Evolutionary conservation across 768 basidiomycete species (phyloP), one percentile per base, ranked within the genome.

Genomic region (Macrocybe gigantea): DNA sequence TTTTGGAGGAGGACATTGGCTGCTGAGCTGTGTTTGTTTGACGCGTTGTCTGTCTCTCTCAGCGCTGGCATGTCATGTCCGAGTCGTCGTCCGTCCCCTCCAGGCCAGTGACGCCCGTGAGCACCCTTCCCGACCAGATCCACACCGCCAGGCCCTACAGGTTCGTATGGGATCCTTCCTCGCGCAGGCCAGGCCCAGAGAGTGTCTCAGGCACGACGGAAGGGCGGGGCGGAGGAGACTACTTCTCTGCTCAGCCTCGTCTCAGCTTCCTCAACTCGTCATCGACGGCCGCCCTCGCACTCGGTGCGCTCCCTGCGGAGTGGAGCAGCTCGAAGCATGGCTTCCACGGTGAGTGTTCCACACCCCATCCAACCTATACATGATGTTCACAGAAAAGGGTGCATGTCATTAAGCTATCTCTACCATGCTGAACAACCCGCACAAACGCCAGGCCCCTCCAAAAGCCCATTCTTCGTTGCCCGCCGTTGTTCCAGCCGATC

Each of bases 341-440:
- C 6, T 94, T 95, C 69, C 88, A 95, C 62, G 92, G 92, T 89
- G 62, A 48, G 79, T 65, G 30, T 44, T 12, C 43, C 43, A 11
- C 7, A 29, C 22, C 37, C 36, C 40, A 33, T 15, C 40, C 22
- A 30, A 22, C 13, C 37, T 22, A 49, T 44, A 29, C 51, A 11
- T 41, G 7, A 36, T 12, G 15, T 38, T 40, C 8, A 53, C 39
- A 44, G 33, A 33, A 49, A 22, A 46, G 50, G 12, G 44, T 46
- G 32, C 35, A 37, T 22, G 22, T 22, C 22, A 35, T 46, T 10
- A 62, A 96, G 94, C 93, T 35, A 93, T 96, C 53, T 94, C 93
- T 7, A 93, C 90, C 12, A 89, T 96, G 29, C 78, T 96, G 44
- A 93, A 93, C 58, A 93, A 88, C 57, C 94, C 94, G 1, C 83